A percentile compares a stretch with the other conserved stretches of the same genome.
These are phyloP conservation scores for Colletotrichum incanum DNA, from an alignment of 2,329 filamentous ascomycete genomes.

Conservation along the genomic window DNA sequence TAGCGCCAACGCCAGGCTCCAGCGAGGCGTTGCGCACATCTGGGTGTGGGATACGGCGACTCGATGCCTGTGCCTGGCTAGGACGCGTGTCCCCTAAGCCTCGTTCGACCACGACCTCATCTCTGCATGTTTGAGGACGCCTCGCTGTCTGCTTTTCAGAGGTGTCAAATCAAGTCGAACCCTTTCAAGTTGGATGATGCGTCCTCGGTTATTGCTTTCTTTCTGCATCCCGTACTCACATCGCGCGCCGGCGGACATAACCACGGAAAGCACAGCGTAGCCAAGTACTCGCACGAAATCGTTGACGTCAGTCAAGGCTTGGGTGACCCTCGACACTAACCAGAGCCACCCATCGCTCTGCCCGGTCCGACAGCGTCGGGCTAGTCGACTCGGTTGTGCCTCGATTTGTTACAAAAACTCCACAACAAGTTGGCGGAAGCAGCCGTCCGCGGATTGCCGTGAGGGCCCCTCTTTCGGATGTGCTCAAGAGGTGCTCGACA, in stretches of 20 bases:
- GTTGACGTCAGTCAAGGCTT: slow-evolving; percentile 4
- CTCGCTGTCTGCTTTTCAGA: not conserved
- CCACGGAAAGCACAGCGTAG: not conserved
- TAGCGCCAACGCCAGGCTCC: not conserved
- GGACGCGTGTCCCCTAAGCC: not conserved
- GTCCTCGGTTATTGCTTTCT: not conserved
- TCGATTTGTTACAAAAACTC: not conserved
- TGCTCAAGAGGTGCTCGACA: not conserved
- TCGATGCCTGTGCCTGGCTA: not conserved
- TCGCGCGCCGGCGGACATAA: not conserved
- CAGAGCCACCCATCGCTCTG: not conserved
- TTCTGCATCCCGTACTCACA: not conserved
- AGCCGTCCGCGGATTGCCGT: not conserved
- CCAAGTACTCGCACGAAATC: not conserved
- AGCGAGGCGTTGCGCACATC: not conserved
- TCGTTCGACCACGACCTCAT: not conserved
- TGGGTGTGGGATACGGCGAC: not conserved
- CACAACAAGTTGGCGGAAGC: not conserved
- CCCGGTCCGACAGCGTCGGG: not conserved
- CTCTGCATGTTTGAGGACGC: not conserved
- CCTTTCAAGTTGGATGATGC: slow-evolving; percentile 4
- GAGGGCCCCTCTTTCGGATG: not conserved
- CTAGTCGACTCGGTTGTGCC: not conserved
- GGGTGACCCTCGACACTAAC: not conserved
- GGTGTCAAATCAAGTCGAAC: not conserved